Evolutionary conservation across 345 rosid species (phyloP).

Genomic region (rapeseed (Brassica napus)): DNA sequence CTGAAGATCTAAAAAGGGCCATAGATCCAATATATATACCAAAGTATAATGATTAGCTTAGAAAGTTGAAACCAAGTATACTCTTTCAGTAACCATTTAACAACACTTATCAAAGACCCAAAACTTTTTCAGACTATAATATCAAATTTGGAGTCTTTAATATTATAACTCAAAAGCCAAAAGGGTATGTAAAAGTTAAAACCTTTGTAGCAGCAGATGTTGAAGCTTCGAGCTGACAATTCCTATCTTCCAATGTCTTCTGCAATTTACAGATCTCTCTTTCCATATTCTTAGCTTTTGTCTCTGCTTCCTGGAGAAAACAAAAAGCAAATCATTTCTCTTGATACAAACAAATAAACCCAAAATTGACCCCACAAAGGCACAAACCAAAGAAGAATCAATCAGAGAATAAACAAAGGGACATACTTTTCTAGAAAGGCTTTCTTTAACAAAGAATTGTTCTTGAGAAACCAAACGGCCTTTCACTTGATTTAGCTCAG

Average conservation of each 20-base stretch:
- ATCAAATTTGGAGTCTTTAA: slow-evolving; percentile 1
- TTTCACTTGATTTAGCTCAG: slow-evolving; percentile 78
- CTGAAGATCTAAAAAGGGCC: slow-evolving; percentile 7
- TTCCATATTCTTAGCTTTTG: slow-evolving; percentile 67
- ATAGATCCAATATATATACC: slow-evolving; percentile 10
- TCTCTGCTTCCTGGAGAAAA: slow-evolving; percentile 71
- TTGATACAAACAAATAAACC: neutral
- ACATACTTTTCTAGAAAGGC: slow-evolving; percentile 62
- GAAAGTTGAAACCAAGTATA: slow-evolving; percentile 16
- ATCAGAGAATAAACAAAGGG: slow-evolving; percentile 8
- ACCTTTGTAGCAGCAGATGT: slow-evolving; percentile 78
- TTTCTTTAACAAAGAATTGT: slow-evolving; percentile 67
- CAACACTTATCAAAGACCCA: slow-evolving; percentile 7
- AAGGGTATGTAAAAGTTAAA: slow-evolving; percentile 2
- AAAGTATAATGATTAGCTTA: slow-evolving; percentile 17
- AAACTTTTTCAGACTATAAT: slow-evolving; percentile 12
- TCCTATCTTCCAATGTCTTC: slow-evolving; percentile 60
- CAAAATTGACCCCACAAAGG: slow-evolving; percentile 41
- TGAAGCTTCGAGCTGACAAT: slow-evolving; percentile 66
- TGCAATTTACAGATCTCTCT: slow-evolving; percentile 60
- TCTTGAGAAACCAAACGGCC: slow-evolving; percentile 79
- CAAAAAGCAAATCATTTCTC: slow-evolving; percentile 2
- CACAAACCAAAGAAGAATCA: slow-evolving; percentile 25
- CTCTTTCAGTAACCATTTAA: slow-evolving; percentile 5
- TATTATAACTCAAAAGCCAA: neutral